Base-by-base conservation (phyloP, 2,329 filamentous ascomycete genomes). In the Diaporthe batatas region DNA sequence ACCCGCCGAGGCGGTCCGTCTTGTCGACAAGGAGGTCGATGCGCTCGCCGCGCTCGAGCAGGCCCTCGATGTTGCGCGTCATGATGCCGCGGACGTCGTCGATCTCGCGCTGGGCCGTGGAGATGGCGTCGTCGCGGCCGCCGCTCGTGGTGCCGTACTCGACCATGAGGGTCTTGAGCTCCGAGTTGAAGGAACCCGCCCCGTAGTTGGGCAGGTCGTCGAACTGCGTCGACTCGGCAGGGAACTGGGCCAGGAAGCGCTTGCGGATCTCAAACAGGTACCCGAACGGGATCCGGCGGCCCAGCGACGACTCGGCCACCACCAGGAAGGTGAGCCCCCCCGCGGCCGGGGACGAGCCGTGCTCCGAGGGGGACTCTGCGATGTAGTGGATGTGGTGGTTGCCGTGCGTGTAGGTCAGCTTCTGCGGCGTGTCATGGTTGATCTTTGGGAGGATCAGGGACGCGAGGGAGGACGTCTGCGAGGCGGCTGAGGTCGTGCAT, bases 361-460 rank as follows among this genome's bases (percentile, higher is more conserved):
- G 89, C 78, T 89, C 89, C 3, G 91, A 92, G 12, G 94, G 92
- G 0, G 94, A 91, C 80, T 96, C 93, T 79, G 95, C 90, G 80
- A 98, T 93, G 87, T 97, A 98, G 88, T 99, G 96, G 83, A 98
- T 96, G 87, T 96, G 94, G 82, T 97, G 92, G 74, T 92, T 87
- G 84, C 95, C 93, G 83, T 98, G 95, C 53, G 94, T 97, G 86
- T 97, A 98, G 70, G 96, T 98, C 76, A 97, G 90, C 84, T 98
- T 98, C 80, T 97, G 91, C 0, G 95, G 88, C 39, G 88, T 86
- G 76, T 87, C 84, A 85, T 99, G 96, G 71, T 89, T 88, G 86
- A 99, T 97, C 83, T 98, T 98, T 73, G 97, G 96, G 57, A 99
- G 94, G 85, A 99, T 95, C 78, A 98, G 88, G 57, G 95, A 96